Percentiles rank a stretch among this genome's conserved stretches.
These are phyloP conservation scores for Solanum aculeatissimum DNA, from an alignment of 305 asterid genomes.

Conservation along the genomic window DNA sequence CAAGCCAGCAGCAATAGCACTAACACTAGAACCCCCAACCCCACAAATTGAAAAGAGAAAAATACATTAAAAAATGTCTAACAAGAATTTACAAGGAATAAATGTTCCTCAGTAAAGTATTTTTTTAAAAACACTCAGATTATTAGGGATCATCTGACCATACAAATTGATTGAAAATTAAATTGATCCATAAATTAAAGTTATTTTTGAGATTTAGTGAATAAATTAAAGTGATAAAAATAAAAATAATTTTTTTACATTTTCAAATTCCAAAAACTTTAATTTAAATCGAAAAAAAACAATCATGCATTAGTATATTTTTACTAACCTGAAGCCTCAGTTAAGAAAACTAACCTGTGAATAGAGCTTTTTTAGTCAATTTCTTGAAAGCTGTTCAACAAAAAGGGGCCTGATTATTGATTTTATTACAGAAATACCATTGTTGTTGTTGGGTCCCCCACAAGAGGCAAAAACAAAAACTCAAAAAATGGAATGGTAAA, in stretches of 20 bases:
- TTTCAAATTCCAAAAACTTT: too few relatives aligned
- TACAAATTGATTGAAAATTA: background rate
- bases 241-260: too few relatives aligned
- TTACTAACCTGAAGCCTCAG: background rate
- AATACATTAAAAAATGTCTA: background rate
- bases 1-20: conserved; percentile 6
- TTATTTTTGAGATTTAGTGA: too few relatives aligned
- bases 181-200: too few relatives aligned
- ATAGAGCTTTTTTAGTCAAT: background rate
- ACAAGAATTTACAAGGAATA: background rate
- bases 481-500: background rate
- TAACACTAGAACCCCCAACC: background rate
- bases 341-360: background rate
- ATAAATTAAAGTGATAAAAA: too few relatives aligned
- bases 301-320: background rate
- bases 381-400: background rate
- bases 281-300: too few relatives aligned
- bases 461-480: background rate
- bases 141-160: background rate
- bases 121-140: background rate
- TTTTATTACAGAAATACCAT: background rate
- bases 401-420: background rate
- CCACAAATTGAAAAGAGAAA: background rate
- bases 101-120: background rate
- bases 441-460: background rate